Percentiles rank a stretch among this genome's conserved stretches.
Conservation (phyloP, 495 filamentous ascomycete species). For the Baudoinia panamericana region DNA sequence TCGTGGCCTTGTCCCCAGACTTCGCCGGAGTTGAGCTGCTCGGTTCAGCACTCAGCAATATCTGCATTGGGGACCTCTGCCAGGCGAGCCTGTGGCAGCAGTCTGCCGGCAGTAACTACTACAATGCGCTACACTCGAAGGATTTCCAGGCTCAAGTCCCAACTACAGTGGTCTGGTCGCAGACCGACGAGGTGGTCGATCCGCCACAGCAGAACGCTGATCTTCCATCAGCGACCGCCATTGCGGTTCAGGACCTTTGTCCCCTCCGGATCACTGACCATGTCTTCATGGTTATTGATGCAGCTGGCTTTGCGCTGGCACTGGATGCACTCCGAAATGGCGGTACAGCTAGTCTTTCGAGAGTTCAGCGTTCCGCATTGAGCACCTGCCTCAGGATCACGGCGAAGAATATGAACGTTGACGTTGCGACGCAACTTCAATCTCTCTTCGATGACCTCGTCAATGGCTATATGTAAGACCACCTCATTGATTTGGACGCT, state of each 20-base stretch:
- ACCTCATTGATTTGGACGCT: too few species aligned
- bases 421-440: not conserved
- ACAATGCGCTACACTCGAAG: slow-evolving; percentile 25
- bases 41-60: slow-evolving; percentile 21
- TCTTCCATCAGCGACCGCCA: slow-evolving; percentile 24
- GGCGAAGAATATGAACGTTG: slow-evolving; percentile 7
- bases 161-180: slow-evolving; percentile 35
- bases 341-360: slow-evolving; percentile 16
- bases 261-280: slow-evolving; percentile 28
- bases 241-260: slow-evolving; percentile 34
- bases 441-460: slow-evolving; percentile 1
- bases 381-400: slow-evolving; percentile 5
- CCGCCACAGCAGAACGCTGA: slow-evolving; percentile 32
- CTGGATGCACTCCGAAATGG: slow-evolving; percentile 33
- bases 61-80: slow-evolving; percentile 22
- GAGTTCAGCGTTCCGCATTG: not conserved
- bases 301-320: slow-evolving; percentile 32
- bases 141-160: slow-evolving; percentile 37
- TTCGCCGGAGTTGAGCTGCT: slow-evolving; percentile 33
- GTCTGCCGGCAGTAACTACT: slow-evolving; percentile 28
- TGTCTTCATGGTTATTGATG: slow-evolving; percentile 33
- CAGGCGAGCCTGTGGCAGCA: slow-evolving; percentile 34
- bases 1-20: slow-evolving; percentile 35
- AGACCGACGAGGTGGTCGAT: slow-evolving; percentile 34
- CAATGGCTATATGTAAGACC: slow-evolving; percentile 12